These are phyloP conservation scores for Bruguiera gymnorhiza DNA, from an alignment of 345 rosid genomes.

Conservation along the genomic window DNA sequence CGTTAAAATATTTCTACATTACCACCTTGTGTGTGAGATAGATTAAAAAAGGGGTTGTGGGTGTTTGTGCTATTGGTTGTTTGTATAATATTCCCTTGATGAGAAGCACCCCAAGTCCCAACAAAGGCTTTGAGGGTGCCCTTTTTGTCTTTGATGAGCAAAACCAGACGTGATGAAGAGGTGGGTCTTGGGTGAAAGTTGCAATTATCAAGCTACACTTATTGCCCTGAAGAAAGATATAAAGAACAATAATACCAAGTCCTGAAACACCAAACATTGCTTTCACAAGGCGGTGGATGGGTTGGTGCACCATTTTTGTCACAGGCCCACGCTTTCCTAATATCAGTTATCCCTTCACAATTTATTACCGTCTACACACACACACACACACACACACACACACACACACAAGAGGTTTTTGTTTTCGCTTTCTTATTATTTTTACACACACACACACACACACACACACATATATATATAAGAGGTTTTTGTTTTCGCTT, in stretches of 20 bases:
- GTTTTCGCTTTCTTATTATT: no score
- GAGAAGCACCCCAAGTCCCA: constrained; percentile 26
- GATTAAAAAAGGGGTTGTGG: constrained; percentile 2
- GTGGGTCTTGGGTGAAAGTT: constrained; percentile 18
- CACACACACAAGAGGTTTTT: no score
- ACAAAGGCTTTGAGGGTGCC: constrained; percentile 17
- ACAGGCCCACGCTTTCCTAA: no score
- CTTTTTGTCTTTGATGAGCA: constrained; percentile 21
- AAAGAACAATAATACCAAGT: not conserved
- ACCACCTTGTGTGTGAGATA: not conserved
- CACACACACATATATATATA: no score
- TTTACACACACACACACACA: no score
- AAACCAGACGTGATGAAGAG: constrained; percentile 20
- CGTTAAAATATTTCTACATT: no score
- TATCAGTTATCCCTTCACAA: no score
- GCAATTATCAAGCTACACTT: constrained; percentile 29
- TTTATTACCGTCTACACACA: no score
- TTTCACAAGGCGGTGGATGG: constrained; percentile 1
- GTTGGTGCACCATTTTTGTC: not conserved
- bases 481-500: no score
- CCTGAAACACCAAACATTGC: constrained; percentile 2
- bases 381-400: no score
- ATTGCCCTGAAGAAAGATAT: constrained; percentile 44
- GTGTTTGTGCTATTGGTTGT: constrained; percentile 23
- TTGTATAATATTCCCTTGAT: constrained; percentile 22